These are phyloP conservation scores for Balakata baccata DNA, from an alignment of 345 rosid species.

Conservation along the genomic window DNA sequence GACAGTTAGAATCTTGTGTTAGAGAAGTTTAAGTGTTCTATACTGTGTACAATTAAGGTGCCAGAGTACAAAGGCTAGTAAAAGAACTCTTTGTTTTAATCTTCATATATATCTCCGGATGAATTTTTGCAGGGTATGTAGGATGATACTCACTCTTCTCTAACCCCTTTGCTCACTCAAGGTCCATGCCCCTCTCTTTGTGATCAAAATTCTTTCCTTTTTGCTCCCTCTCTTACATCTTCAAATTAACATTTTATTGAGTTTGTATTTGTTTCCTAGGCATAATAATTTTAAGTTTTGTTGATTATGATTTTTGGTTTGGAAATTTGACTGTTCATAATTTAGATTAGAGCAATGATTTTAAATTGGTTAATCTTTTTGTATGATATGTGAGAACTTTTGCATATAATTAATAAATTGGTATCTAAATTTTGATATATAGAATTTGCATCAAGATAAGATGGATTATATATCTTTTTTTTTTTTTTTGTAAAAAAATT, in stretches of 20 bases:
- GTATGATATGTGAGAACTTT: conserved; percentile 17
- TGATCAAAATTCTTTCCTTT: not conserved
- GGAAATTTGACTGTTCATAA: conserved; percentile 5
- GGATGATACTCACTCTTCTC: no score
- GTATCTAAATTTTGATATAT: conserved; percentile 6
- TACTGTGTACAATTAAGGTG: no score
- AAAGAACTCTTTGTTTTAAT: no score
- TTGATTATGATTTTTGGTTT: not conserved
- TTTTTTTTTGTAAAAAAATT: no score
- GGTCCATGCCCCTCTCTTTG: conserved; percentile 34
- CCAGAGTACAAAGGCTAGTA: no score
- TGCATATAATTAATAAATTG: not conserved
- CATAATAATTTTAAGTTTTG: conserved; percentile 1
- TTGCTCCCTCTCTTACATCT: no score
- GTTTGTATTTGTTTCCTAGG: conserved; percentile 8
- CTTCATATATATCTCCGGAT: no score
- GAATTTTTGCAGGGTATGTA: no score
- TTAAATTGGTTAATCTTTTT: conserved; percentile 6
- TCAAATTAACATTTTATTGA: not conserved
- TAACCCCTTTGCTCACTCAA: conserved; percentile 54
- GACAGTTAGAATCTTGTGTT: not conserved
- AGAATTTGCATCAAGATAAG: no score
- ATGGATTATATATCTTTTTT: no score
- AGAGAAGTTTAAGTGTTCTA: no score
- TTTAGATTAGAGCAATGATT: conserved; percentile 4